phyloP scores from a whole-genome alignment of 2,329 filamentous ascomycete species.

The Colletotrichum tofieldiae region DNA sequence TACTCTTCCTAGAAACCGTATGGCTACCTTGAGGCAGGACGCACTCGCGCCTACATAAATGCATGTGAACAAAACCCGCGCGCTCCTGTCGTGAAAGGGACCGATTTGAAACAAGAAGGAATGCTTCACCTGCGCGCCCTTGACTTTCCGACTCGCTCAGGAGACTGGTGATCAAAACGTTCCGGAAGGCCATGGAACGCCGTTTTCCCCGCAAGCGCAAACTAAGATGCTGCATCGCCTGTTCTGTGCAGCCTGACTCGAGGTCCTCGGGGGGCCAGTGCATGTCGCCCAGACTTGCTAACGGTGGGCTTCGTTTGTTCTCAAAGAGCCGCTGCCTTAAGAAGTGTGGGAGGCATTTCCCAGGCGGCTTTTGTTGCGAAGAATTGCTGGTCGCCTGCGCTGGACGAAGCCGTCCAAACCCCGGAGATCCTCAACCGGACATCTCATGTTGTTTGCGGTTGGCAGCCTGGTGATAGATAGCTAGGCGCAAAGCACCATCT shows the following conservation, averaged over 20 bases:
- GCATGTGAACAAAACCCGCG: conserved; percentile 1
- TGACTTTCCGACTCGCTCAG: conserved; percentile 15
- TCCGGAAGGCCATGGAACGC: conserved; percentile 40
- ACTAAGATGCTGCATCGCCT: conserved; percentile 15
- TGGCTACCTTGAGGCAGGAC: background rate
- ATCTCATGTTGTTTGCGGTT: background rate
- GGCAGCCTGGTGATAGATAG: background rate
- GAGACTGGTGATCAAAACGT: conserved; percentile 33
- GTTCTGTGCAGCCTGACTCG: conserved; percentile 37
- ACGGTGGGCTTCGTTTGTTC: too few species aligned
- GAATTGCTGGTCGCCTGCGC: background rate
- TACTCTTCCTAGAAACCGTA: background rate
- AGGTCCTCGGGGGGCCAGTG: background rate
- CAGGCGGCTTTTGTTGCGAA: background rate
- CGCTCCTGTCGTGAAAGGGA: conserved; percentile 25
- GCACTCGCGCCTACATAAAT: background rate
- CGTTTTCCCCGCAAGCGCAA: background rate
- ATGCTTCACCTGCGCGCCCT: conserved; percentile 14
- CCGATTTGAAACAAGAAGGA: conserved; percentile 33
- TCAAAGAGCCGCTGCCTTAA: too few species aligned
- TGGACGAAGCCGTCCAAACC: background rate
- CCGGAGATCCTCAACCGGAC: background rate
- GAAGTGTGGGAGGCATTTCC: background rate
- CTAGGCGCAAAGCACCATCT: background rate
- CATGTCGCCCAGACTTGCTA: background rate